phyloP scores from a whole-genome alignment of 179 eudicot genomes.

The Silene noctiflora region DNA sequence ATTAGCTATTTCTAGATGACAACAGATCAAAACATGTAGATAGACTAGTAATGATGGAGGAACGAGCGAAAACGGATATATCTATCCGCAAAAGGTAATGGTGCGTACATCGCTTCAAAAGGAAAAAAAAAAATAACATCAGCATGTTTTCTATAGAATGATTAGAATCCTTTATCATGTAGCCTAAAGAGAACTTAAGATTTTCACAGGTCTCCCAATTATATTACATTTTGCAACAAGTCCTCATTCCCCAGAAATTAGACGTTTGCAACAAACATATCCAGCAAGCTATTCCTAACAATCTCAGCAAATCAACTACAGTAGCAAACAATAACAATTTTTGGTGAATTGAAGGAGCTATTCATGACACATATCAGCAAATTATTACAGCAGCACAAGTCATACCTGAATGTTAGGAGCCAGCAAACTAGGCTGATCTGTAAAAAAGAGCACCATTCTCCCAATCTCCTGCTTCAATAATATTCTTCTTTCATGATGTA shows the following conservation, averaged over 20 bases:
- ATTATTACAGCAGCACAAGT: constrained; percentile 43
- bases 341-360: neutral
- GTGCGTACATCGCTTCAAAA: neutral
- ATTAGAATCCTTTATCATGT: neutral
- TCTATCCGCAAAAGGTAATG: neutral
- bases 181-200: neutral
- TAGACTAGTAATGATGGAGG: neutral
- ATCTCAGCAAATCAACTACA: constrained; percentile 2
- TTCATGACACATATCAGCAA: constrained; percentile 21
- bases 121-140: neutral
- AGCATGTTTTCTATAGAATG: neutral
- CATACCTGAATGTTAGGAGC: constrained; percentile 98
- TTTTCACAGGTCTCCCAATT: neutral
- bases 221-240: neutral
- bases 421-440: constrained; percentile 93
- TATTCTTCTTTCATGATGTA: constrained; percentile 90
- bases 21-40: neutral
- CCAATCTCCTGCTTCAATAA: constrained; percentile 94
- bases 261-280: neutral
- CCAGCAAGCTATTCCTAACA: neutral
- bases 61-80: neutral
- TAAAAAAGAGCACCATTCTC: constrained; percentile 94
- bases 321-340: neutral
- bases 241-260: constrained; percentile 3
- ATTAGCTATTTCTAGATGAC: neutral